phyloP scores from a whole-genome alignment of 2,329 filamentous ascomycete species.

The Cytospora piceicola region DNA sequence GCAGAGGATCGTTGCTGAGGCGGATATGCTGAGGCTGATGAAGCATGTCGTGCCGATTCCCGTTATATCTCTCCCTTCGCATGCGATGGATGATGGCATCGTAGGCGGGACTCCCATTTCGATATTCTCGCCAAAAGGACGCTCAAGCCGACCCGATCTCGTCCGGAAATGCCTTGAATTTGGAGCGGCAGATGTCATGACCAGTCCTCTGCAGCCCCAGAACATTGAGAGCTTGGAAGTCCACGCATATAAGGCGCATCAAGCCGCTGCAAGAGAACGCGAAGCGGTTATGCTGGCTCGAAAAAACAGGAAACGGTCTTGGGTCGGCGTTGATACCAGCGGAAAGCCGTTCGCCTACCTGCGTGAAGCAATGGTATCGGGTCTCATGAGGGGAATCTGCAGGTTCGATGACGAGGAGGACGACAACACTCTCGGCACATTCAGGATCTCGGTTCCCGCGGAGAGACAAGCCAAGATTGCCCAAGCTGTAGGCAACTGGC shows the following conservation, averaged over 20 bases:
- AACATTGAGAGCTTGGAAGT: slow-evolving; percentile 77
- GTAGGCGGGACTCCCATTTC: slow-evolving; percentile 17
- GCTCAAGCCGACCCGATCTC: slow-evolving; percentile 22
- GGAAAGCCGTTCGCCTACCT: slow-evolving; percentile 87
- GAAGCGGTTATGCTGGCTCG: slow-evolving; percentile 72
- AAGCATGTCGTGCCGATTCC: slow-evolving; percentile 62
- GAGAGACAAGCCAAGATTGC: slow-evolving; percentile 70
- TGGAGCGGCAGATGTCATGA: slow-evolving; percentile 84
- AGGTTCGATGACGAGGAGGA: slow-evolving; percentile 66
- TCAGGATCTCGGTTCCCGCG: slow-evolving; percentile 63
- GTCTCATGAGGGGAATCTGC: slow-evolving; percentile 87
- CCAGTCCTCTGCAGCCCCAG: slow-evolving; percentile 75
- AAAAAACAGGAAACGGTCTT: slow-evolving; percentile 81
- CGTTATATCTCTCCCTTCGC: slow-evolving; percentile 44
- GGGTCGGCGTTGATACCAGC: slow-evolving; percentile 80
- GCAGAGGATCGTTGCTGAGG: slow-evolving; percentile 61
- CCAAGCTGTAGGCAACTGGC: slow-evolving; percentile 75
- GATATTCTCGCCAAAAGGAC: slow-evolving; percentile 6
- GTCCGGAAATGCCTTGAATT: slow-evolving; percentile 74
- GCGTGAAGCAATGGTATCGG: slow-evolving; percentile 90
- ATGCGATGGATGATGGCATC: slow-evolving; percentile 8
- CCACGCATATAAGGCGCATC: slow-evolving; percentile 81
- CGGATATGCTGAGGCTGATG: slow-evolving; percentile 58
- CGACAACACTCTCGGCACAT: slow-evolving; percentile 44
- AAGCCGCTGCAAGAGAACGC: slow-evolving; percentile 74